Percentiles rank a stretch among this genome's conserved stretches.
Evolutionary conservation across 1,284 basidiomycete species (phyloP).

Genomic region (Neonothopanus nambi): DNA sequence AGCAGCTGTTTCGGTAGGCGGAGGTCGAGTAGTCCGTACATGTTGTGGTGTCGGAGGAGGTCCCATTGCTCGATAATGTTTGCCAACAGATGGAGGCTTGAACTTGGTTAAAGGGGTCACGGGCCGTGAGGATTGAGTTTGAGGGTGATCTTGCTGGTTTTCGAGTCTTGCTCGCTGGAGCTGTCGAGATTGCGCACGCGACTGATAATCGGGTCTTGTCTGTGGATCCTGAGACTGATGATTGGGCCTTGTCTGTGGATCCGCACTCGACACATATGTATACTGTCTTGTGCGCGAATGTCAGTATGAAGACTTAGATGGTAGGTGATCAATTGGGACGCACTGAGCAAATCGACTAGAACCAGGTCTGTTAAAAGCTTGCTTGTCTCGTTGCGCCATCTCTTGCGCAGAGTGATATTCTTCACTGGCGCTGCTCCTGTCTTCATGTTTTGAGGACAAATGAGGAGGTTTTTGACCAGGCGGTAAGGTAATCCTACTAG

Average conservation of each 20-base stretch:
- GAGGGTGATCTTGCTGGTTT: background rate
- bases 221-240: no score
- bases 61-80: slow-evolving; percentile 29
- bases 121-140: background rate
- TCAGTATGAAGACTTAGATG: slow-evolving; percentile 20
- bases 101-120: slow-evolving; percentile 18
- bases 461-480: slow-evolving; percentile 51
- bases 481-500: slow-evolving; percentile 59
- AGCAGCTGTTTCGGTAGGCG: background rate
- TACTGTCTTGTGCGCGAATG: slow-evolving; percentile 49
- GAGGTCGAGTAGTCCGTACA: slow-evolving; percentile 12
- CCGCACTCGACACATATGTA: slow-evolving; percentile 50
- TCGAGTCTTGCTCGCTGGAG: slow-evolving; percentile 10
- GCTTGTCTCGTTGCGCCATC: slow-evolving; percentile 23
- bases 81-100: slow-evolving; percentile 22
- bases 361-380: slow-evolving; percentile 36
- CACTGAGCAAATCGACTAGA: slow-evolving; percentile 52
- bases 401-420: background rate
- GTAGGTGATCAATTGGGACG: slow-evolving; percentile 28
- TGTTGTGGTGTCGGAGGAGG: slow-evolving; percentile 36
- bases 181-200: slow-evolving; percentile 24
- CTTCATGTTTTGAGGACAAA: slow-evolving; percentile 35
- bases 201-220: background rate
- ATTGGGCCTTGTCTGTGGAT: slow-evolving; percentile 34
- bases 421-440: slow-evolving; percentile 16